Evolutionary conservation across 2,329 filamentous ascomycete species (phyloP), one percentile per base, ranked within the genome.

Genomic region (Sporothrix inflata): DNA sequence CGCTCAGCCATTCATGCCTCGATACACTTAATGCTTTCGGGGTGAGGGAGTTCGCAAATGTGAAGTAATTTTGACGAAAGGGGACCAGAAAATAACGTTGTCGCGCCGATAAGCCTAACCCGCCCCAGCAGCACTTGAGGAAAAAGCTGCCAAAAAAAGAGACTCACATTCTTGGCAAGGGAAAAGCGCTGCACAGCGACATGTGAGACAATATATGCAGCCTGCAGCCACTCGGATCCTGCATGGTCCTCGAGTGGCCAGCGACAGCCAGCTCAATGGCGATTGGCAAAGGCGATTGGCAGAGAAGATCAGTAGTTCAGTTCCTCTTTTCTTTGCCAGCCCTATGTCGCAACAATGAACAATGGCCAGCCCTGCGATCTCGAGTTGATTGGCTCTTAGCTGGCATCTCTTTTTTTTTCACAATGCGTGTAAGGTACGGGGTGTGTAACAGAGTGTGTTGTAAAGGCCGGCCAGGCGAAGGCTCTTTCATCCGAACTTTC

Each of bases 161-260:
- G n/a, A 24, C 12, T 45, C 38, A 21, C 38, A 6, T 24, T 42
- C 60, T 65, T 65, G 60, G 38, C 60, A 65, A 45, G 21, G 38
- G 42, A 11, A 12, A n/a, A 27, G 11, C 8, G n/a, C 19, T 42
- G 34, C 24, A n/a, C 24, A 47, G 40, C 42, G 42, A 24, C 24
- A 66, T 66, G 61, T 66, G 61, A 27, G 61, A 66, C 63, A 49
- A 34, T 30, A 65, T 66, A 30, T 66, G 63, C 63, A 49, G 63
- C 9, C 27, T 66, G 63, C 63, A 66, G 63, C 42, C 63, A 34
- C 42, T 47, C 42, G 45, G 63, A 49, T 66, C 42, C 24, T 49
- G 42, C 24, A 24, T 11, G 57, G 27, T 14, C 53, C 53, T 19
- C 34, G 27, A 57, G 16, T 34, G 53, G 27, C 53, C 34, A 61